Evolutionary conservation across 495 filamentous ascomycete genomes (phyloP), one percentile per base, ranked within the genome.

Genomic region (Aspergillus panamensis): DNA sequence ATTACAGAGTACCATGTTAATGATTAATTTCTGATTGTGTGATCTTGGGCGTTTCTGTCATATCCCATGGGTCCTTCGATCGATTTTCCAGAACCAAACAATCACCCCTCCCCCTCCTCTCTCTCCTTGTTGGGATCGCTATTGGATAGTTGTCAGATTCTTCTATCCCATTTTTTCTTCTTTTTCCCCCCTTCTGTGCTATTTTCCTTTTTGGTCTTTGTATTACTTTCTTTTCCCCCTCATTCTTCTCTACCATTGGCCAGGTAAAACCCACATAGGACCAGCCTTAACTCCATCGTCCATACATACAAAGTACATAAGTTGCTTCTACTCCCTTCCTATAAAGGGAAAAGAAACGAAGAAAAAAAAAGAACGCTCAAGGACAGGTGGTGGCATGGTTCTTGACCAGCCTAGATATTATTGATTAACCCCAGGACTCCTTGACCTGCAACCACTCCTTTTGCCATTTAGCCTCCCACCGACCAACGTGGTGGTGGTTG

Each of bases 201-300:
- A 20, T 45, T 21, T 20, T 21, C 17, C 20, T 45, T 45, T 45
- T 45, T n/a, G n/a, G n/a, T n/a, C n/a, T n/a, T n/a, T n/a, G n/a
- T n/a, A n/a, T n/a, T 4, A 19, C 40, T 21, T 45, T 45, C 19
- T 20, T 45, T 45, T 44, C 20, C 2, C 16, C 19, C 17, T 21
- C 9, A 19, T 16, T 44, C 42, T 21, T 20, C 16, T n/a, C 19
- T 45, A 20, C 20, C 20, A 58, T 58, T 58, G 56, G 56, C 19
- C 48, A 47, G 29, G 8, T 17, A 33, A 58, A 39, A 52, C 48
- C 56, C 56, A 58, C 56, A 37, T 21, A 48, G 50, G 51, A 29
- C 19, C 42, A 47, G 56, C 56, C 56, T 25, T 30, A 19, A 37
- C 56, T 51, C 40, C 56, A 51, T 50, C 17, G 14, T 35, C 42